Conservation (phyloP, 225 moss, liverwort and hornwort genomes). For the Climacium dendroides region DNA sequence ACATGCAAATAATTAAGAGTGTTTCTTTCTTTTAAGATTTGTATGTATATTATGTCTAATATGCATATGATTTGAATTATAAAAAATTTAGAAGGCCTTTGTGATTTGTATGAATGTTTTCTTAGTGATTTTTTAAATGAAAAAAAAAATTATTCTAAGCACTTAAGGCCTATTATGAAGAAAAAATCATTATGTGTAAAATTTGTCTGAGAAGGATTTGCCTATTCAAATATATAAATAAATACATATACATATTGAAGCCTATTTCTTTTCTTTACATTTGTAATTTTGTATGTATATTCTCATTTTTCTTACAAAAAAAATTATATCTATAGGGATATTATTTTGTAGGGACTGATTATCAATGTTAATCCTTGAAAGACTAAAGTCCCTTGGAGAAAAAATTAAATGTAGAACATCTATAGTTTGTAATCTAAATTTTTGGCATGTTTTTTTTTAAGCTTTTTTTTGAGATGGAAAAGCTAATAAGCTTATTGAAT, state of each 20-base stretch:
- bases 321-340: rapidly evolving
- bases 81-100: neutral
- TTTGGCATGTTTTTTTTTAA: neutral
- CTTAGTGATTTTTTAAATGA: neutral
- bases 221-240: neutral
- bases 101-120: neutral
- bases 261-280: neutral
- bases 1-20: neutral
- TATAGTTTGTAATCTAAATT: neutral
- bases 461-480: neutral
- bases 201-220: rapidly evolving
- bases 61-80: neutral
- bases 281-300: neutral
- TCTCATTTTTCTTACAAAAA: neutral
- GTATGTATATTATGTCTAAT: too few relatives aligned
- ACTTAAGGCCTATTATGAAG: neutral
- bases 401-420: neutral
- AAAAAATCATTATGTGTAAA: neutral
- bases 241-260: neutral
- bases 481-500: neutral
- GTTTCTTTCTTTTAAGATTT: neutral
- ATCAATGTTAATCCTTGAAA: neutral
- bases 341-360: too few relatives aligned
- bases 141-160: neutral
- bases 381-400: neutral